Percentiles rank a stretch among this genome's conserved stretches.
These are phyloP conservation scores for Pseudohalonectria lignicola DNA, from an alignment of 2,329 filamentous ascomycete species.

Conservation along the genomic window DNA sequence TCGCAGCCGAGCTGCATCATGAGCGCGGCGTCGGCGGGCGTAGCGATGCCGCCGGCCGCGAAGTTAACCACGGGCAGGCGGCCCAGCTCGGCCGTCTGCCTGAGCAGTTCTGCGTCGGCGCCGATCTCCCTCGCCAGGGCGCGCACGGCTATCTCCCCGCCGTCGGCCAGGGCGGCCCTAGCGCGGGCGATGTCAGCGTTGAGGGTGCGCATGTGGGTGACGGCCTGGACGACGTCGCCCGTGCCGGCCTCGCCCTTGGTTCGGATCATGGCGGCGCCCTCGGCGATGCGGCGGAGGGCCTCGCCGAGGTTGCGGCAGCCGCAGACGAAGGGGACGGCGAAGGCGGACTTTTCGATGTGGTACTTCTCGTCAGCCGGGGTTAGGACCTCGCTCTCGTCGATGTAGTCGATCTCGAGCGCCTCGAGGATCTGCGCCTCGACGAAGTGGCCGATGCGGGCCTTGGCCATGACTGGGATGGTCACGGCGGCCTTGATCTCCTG, in stretches of 20 bases:
- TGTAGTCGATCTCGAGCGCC: constrained; percentile 90
- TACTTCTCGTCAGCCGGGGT: constrained; percentile 84
- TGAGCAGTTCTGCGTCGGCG: constrained; percentile 66
- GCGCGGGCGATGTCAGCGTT: constrained; percentile 72
- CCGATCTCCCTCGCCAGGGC: constrained; percentile 73
- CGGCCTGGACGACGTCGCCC: constrained; percentile 92
- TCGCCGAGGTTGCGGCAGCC: constrained; percentile 92
- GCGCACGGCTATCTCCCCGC: constrained; percentile 43
- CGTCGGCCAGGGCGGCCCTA: constrained; percentile 56
- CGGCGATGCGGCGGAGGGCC: constrained; percentile 78
- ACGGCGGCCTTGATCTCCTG: constrained; percentile 89
- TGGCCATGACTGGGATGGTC: constrained; percentile 98
- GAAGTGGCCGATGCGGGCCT: constrained; percentile 94
- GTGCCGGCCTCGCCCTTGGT: constrained; percentile 98
- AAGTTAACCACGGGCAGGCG: constrained; percentile 95
- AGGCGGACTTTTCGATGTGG: constrained; percentile 84
- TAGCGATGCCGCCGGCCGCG: constrained; percentile 97
- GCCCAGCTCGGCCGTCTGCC: constrained; percentile 77
- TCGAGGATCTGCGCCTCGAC: constrained; percentile 98
- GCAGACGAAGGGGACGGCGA: constrained; percentile 85
- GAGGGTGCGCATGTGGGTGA: constrained; percentile 89
- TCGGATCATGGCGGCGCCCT: constrained; percentile 97
- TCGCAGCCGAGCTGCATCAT: constrained; percentile 99
- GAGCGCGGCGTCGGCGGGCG: constrained; percentile 87
- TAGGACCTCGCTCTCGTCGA: constrained; percentile 95